Conservation (phyloP, 805 yeast species). For the Yarrowia porcina region DNA sequence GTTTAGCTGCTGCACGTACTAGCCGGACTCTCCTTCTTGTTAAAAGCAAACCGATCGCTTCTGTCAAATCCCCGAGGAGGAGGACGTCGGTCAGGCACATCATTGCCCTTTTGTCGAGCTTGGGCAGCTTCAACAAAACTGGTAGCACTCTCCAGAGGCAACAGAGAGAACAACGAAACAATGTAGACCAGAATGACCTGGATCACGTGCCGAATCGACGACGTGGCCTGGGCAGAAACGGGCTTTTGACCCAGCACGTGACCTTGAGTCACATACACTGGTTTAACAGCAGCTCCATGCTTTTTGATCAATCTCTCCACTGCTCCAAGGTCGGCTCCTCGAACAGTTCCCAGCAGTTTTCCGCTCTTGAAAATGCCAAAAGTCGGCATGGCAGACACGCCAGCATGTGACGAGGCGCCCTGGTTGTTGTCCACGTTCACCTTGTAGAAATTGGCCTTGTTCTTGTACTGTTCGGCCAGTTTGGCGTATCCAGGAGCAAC, state of each 20-base stretch:
- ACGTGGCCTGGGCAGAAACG: not conserved
- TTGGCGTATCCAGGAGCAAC: slow-evolving; percentile 80
- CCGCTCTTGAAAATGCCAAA: not conserved
- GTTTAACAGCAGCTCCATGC: not conserved
- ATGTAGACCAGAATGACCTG: not conserved
- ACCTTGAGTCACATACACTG: not conserved
- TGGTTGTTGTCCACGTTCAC: slow-evolving; percentile 86
- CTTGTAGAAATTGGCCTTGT: slow-evolving; percentile 72
- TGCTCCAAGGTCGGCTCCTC: slow-evolving; percentile 4
- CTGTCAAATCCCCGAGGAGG: not conserved
- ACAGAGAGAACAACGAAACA: not conserved
- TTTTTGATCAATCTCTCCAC: not conserved
- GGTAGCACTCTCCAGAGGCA: slow-evolving; percentile 2
- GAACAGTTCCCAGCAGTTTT: not conserved
- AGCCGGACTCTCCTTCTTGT: slow-evolving; percentile 3
- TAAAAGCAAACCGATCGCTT: not conserved
- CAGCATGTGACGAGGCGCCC: slow-evolving; percentile 64
- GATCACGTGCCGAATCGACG: not conserved
- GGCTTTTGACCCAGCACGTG: slow-evolving; percentile 1
- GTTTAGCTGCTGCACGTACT: not conserved
- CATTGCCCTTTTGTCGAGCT: not conserved
- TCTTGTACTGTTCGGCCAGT: slow-evolving; percentile 49
- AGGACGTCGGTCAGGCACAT: not conserved
- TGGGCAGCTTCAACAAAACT: not conserved
- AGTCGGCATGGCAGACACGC: slow-evolving; percentile 66